Evolutionary conservation across 345 rosid genomes (phyloP), one percentile per base, ranked within the genome.

Genomic region (Populus tremula): DNA sequence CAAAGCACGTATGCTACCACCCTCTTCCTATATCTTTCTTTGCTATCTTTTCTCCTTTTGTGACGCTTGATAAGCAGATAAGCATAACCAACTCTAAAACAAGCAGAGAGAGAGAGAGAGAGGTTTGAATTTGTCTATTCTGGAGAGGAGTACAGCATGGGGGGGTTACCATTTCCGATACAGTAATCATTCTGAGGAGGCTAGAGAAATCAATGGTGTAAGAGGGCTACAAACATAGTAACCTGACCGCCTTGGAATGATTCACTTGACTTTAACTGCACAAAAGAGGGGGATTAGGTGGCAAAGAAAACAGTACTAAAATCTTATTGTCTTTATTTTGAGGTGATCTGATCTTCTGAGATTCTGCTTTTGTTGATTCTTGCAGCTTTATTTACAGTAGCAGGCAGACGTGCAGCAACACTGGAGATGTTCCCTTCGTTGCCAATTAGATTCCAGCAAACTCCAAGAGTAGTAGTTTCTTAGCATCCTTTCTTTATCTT

Each of bases 381-480:
- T 81, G 85, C 99, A 93, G 98, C 93, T 90, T 91, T 91, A 77
- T 88, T 87, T 76, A 77, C 92, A 79, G 83, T 68, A 64, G 39
- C 82, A 80, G 90, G 88, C 77, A 90, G 90, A 85, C 97, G 96
- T 82, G 92, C 97, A 83, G 94, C 99, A 73, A 91, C 99, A 82
- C 94, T 93, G 92, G 99, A 96, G 83, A 93, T 96, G 95, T 96
- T 93, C 89, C 99, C 99, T 86, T 90, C 99, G 66, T 92, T 98
- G 98, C 98, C 99, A 89, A 93, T 96, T 70, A 96, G 97, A 89
- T 89, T 89, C 88, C 96, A 93, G 78, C 97, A 91, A 69, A 96
- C 93, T 86, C 93, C 91, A 77, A 88, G 88, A 88, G 95, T 92
- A 78, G 79, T 78, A 84, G 84, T 87, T 83, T 84, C 86, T 76